Evolutionary conservation across 805 yeast genomes (phyloP).

Genomic region (Saccharomycopsis amapae): DNA sequence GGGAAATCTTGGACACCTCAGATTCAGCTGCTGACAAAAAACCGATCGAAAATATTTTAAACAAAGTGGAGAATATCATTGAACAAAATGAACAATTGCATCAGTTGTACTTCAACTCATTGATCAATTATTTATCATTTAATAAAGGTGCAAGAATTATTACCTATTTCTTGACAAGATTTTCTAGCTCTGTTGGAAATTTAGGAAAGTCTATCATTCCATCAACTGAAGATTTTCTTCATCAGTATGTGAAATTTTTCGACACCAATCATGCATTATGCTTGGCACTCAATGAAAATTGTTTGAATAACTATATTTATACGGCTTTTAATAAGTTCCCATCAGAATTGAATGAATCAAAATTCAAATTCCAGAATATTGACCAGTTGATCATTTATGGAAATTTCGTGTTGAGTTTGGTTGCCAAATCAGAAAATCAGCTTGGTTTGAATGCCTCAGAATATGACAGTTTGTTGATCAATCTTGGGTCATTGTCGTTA

Average conservation of each 20-base stretch:
- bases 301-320: conserved; percentile 10
- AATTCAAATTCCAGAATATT: not conserved
- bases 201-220: not conserved
- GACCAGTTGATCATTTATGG: conserved; percentile 3
- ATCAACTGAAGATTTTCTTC: not conserved
- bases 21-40: too few relatives aligned
- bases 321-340: not conserved
- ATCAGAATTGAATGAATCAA: not conserved
- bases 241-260: not conserved
- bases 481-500: not conserved
- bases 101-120: conserved; percentile 1
- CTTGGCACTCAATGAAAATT: conserved; percentile 3
- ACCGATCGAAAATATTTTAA: too few relatives aligned
- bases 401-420: conserved; percentile 4
- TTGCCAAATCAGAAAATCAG: not conserved
- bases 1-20: too few relatives aligned
- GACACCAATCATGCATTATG: conserved; percentile 2
- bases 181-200: not conserved
- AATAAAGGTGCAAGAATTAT: not conserved
- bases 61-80: too few relatives aligned
- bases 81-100: not conserved
- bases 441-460: not conserved
- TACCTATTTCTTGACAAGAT: too few relatives aligned
- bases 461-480: not conserved
- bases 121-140: not conserved